Evolutionary conservation across 495 filamentous ascomycete genomes (phyloP).

Genomic region (Penicillium pulvis): DNA sequence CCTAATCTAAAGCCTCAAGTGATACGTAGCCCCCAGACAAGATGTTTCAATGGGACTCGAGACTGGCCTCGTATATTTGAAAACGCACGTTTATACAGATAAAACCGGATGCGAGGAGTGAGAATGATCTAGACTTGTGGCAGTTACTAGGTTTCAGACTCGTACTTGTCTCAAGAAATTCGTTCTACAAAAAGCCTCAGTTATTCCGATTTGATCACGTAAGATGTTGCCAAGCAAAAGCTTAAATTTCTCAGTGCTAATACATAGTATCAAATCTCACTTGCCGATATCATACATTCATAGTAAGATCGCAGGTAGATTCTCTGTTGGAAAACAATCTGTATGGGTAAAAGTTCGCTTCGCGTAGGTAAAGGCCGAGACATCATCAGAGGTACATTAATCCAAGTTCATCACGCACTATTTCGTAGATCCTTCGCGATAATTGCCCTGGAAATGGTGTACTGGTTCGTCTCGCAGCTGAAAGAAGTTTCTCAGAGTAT

Average conservation of each 20-base stretch:
- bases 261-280: no score
- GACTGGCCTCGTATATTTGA: no score
- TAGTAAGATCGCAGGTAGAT: no score
- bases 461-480: neutral
- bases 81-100: no score
- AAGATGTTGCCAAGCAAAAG: neutral
- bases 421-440: neutral
- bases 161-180: neutral
- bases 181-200: neutral
- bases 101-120: no score
- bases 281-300: no score
- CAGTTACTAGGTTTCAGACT: neutral
- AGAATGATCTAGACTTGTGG: no score
- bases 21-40: no score
- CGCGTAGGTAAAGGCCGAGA: neutral
- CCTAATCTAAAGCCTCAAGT: no score
- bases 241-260: neutral
- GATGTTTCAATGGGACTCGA: no score
- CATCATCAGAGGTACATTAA: neutral
- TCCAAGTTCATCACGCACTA: neutral
- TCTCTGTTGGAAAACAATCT: neutral
- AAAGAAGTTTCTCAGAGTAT: neutral
- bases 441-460: neutral
- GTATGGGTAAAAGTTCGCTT: neutral
- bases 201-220: neutral